phyloP scores from a whole-genome alignment of 345 rosid genomes.

The Fremontodendron californicum region DNA sequence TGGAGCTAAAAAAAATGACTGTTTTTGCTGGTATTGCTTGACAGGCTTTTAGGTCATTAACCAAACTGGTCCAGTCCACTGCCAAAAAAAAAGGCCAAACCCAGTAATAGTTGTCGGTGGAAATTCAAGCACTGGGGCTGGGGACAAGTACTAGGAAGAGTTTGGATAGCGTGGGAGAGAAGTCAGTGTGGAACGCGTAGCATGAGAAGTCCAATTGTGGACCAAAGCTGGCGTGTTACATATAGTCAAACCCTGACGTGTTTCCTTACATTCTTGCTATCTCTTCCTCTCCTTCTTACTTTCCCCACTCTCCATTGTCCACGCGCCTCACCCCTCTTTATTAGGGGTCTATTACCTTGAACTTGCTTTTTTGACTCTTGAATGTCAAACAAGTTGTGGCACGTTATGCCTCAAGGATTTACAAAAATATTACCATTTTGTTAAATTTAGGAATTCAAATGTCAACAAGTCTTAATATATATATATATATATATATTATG shows the following conservation, averaged over 20 bases:
- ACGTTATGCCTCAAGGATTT: neutral
- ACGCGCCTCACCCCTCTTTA: neutral
- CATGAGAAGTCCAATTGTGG: neutral
- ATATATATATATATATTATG: too few species aligned
- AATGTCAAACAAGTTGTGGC: neutral
- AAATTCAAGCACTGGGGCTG: neutral
- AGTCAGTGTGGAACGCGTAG: neutral
- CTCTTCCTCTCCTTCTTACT: neutral
- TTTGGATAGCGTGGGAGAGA: neutral
- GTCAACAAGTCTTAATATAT: too few species aligned
- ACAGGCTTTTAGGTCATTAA: neutral
- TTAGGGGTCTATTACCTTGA: neutral
- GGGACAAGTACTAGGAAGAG: neutral
- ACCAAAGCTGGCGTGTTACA: neutral
- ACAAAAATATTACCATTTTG: too few species aligned
- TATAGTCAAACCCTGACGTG: neutral
- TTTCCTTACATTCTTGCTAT: neutral
- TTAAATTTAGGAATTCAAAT: too few species aligned
- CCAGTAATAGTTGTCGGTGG: neutral
- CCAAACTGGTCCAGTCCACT: too few species aligned
- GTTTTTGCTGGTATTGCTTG: neutral
- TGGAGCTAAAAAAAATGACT: neutral
- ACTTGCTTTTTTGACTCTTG: neutral
- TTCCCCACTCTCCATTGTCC: neutral
- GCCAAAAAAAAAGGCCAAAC: neutral